A percentile compares a stretch with the other conserved stretches of the same genome.
phyloP scores from a whole-genome alignment of 768 basidiomycete genomes.

The Lactarius trivialis region DNA sequence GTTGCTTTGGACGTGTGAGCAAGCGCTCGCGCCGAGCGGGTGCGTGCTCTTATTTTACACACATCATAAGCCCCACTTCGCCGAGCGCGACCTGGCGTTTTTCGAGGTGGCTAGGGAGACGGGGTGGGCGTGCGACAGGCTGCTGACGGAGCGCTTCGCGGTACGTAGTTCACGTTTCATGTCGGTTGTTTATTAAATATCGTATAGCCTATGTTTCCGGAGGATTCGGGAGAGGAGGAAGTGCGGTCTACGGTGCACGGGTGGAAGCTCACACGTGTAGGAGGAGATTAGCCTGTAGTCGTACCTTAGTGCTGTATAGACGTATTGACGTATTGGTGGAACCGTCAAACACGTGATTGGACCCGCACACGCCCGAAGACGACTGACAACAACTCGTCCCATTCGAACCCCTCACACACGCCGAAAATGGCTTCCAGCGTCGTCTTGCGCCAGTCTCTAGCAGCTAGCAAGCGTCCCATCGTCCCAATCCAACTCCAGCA shows the following conservation, averaged over 20 bases:
- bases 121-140: conserved; percentile 71
- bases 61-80: conserved; percentile 81
- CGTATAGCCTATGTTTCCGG: conserved; percentile 78
- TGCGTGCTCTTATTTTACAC: conserved; percentile 79
- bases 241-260: conserved; percentile 82
- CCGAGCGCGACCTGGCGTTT: conserved; percentile 77
- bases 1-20: conserved; percentile 66
- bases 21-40: conserved; percentile 25
- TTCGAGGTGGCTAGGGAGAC: conserved; percentile 53
- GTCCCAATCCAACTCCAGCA: neutral
- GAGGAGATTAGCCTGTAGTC: too few species aligned
- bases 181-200: too few species aligned
- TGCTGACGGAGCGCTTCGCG: conserved; percentile 56
- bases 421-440: conserved; percentile 6
- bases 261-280: conserved; percentile 49
- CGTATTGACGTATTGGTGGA: too few species aligned
- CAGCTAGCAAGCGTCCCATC: conserved; percentile 7
- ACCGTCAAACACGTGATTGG: neutral
- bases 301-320: too few species aligned
- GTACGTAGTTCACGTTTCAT: conserved; percentile 33
- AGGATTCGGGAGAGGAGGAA: conserved; percentile 73
- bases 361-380: neutral
- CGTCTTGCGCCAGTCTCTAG: conserved; percentile 4
- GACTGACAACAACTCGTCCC: neutral
- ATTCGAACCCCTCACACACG: neutral